Conservation (phyloP, 2,329 filamentous ascomycete genomes). For the Neofusicoccum parvum region DNA sequence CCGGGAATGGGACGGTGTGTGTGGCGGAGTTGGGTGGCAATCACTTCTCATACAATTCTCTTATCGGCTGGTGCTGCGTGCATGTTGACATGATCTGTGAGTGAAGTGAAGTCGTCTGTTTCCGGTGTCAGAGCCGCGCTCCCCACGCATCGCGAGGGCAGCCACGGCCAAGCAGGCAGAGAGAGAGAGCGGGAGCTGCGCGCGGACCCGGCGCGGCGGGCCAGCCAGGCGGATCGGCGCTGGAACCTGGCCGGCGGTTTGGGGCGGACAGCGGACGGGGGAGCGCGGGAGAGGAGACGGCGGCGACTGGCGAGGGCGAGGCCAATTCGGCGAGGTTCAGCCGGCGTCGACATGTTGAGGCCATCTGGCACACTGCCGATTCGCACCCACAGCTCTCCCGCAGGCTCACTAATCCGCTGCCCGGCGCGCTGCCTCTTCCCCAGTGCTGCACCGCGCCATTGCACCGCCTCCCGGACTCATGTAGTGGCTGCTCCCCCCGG, state of each 20-base stretch:
- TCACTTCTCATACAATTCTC: too few relatives aligned
- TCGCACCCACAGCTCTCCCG: slow-evolving; percentile 3
- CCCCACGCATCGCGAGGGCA: too few relatives aligned
- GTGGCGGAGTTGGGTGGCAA: too few relatives aligned
- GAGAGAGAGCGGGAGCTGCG: too few relatives aligned
- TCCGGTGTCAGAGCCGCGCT: too few relatives aligned
- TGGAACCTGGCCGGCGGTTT: background rate
- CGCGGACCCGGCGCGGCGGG: too few relatives aligned
- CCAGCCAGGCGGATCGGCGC: too few relatives aligned
- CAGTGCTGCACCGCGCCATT: background rate
- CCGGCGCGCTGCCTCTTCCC: background rate
- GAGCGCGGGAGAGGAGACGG: background rate
- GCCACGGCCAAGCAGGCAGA: too few relatives aligned
- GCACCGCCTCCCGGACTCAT: background rate
- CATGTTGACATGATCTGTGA: too few relatives aligned
- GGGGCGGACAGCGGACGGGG: background rate
- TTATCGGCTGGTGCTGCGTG: too few relatives aligned
- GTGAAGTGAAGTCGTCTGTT: too few relatives aligned
- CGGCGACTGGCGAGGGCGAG: background rate
- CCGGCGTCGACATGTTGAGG: slow-evolving; percentile 11
- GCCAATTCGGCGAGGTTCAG: background rate
- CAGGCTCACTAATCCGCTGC: background rate
- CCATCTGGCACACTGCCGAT: slow-evolving; percentile 17
- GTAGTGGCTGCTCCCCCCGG: background rate
- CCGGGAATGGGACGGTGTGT: too few relatives aligned